phyloP scores from a whole-genome alignment of 176 grass and related monocot genomes.

The Rhynchospora pubera region DNA sequence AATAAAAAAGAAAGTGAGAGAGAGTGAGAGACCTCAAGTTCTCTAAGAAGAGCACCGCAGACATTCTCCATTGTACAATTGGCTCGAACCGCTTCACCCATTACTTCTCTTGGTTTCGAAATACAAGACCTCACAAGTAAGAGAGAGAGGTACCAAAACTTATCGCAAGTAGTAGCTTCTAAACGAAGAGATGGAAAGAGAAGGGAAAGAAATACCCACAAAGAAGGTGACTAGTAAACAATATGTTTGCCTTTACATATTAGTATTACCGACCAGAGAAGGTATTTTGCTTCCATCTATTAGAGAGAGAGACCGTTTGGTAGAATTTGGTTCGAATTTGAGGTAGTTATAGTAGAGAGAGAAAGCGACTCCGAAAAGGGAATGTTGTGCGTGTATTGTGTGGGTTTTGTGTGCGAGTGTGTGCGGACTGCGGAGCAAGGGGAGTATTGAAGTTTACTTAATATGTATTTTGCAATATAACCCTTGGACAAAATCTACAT shows the following conservation, averaged over 20 bases:
- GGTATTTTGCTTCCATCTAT: background rate
- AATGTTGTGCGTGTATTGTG: background rate
- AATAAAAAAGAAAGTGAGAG: background rate
- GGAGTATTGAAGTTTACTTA: too few relatives aligned
- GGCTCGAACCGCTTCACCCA: conserved; percentile 46
- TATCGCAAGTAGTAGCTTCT: background rate
- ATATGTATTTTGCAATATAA: too few relatives aligned
- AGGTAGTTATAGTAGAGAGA: conserved; percentile 15
- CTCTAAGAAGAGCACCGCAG: conserved; percentile 65
- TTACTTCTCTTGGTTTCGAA: conserved; percentile 20
- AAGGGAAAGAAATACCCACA: background rate
- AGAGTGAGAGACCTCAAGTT: conserved; percentile 69
- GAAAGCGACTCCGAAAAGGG: background rate
- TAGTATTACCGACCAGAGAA: background rate
- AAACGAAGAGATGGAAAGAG: background rate
- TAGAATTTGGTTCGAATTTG: conserved; percentile 19
- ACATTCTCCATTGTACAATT: conserved; percentile 71
- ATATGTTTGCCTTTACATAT: background rate
- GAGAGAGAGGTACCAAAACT: background rate
- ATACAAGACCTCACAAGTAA: background rate
- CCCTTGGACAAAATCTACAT: too few relatives aligned
- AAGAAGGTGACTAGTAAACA: conserved; percentile 9
- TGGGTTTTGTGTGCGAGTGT: background rate
- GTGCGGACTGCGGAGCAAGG: background rate
- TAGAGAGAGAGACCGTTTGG: background rate